A percentile compares a stretch with the other conserved stretches of the same genome.
Evolutionary conservation across 176 grass and related monocot species (phyloP).

Genomic region (Thalia dealbata): DNA sequence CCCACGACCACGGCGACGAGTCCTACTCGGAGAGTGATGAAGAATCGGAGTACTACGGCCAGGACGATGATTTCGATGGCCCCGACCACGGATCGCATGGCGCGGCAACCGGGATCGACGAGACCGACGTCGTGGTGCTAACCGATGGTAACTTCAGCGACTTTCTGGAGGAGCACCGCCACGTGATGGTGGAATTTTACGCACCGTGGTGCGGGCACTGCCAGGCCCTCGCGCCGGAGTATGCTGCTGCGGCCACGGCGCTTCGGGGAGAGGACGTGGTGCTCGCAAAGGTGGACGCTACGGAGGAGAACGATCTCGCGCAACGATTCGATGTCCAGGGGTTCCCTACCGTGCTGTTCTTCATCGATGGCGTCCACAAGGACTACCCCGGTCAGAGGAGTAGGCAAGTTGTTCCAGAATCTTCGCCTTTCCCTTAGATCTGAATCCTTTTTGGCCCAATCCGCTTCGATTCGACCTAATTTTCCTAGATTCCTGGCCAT

Average conservation of each 20-base stretch:
- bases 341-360: conserved; percentile 75
- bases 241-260: conserved; percentile 49
- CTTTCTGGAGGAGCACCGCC: conserved; percentile 37
- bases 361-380: conserved; percentile 75
- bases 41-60: background rate
- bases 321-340: conserved; percentile 68
- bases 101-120: conserved; percentile 31
- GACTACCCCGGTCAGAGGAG: conserved; percentile 54
- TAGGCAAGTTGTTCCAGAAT: conserved; percentile 19
- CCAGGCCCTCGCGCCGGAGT: conserved; percentile 68
- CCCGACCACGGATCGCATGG: background rate
- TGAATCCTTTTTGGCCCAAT: background rate
- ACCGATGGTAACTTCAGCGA: conserved; percentile 64
- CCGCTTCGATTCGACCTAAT: background rate
- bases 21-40: conserved; percentile 15
- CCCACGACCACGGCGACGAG: conserved; percentile 1
- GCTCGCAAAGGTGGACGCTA: conserved; percentile 85
- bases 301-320: conserved; percentile 71
- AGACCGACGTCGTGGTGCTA: conserved; percentile 58
- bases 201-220: conserved; percentile 94
- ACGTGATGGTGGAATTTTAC: conserved; percentile 97
- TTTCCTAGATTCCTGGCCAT: background rate
- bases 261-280: conserved; percentile 37
- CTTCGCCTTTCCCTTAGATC: conserved; percentile 3
- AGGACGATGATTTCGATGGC: conserved; percentile 1